Percentiles rank a stretch among this genome's conserved stretches.
Conservation (phyloP, 2,329 filamentous ascomycete genomes). For the Tolypocladium ovalisporum region DNA sequence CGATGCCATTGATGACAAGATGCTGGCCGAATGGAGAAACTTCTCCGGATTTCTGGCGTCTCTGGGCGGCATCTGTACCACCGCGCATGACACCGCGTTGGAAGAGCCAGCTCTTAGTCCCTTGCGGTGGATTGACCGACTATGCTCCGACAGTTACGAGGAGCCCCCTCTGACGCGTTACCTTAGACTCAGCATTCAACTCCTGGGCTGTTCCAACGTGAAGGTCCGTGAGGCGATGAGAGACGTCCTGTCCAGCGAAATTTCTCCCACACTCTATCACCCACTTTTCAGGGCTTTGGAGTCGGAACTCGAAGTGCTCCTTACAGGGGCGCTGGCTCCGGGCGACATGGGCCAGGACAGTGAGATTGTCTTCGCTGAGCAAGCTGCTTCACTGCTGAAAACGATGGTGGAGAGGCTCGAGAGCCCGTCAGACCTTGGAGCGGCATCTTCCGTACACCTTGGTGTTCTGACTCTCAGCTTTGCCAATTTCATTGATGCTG, state of each 20-base stretch:
- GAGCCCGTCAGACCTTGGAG: constrained; percentile 49
- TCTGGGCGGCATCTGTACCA: constrained; percentile 53
- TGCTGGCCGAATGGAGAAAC: constrained; percentile 56
- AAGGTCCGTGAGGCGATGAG: constrained; percentile 56
- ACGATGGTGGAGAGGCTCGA: constrained; percentile 54
- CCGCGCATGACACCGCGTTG: constrained; percentile 42
- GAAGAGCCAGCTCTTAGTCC: constrained; percentile 48
- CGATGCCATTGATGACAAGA: constrained; percentile 43
- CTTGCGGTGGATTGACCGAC: constrained; percentile 53
- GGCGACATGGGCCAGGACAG: constrained; percentile 43
- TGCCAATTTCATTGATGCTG: constrained; percentile 53
- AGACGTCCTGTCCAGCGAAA: constrained; percentile 55
- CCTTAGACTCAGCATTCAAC: constrained; percentile 51
- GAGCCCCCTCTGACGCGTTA: constrained; percentile 50
- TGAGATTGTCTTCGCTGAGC: constrained; percentile 56
- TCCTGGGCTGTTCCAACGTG: constrained; percentile 53
- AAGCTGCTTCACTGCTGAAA: constrained; percentile 52
- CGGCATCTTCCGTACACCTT: constrained; percentile 52
- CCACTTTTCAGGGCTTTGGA: constrained; percentile 55
- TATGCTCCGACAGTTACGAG: constrained; percentile 47
- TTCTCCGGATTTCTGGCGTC: constrained; percentile 59
- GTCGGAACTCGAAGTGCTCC: constrained; percentile 51
- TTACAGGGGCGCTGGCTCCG: constrained; percentile 42
- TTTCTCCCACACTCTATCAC: constrained; percentile 50
- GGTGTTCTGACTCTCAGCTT: constrained; percentile 54